Base-by-base conservation (phyloP, 179 eudicot genomes). In the Monotropa hypopitys region DNA sequence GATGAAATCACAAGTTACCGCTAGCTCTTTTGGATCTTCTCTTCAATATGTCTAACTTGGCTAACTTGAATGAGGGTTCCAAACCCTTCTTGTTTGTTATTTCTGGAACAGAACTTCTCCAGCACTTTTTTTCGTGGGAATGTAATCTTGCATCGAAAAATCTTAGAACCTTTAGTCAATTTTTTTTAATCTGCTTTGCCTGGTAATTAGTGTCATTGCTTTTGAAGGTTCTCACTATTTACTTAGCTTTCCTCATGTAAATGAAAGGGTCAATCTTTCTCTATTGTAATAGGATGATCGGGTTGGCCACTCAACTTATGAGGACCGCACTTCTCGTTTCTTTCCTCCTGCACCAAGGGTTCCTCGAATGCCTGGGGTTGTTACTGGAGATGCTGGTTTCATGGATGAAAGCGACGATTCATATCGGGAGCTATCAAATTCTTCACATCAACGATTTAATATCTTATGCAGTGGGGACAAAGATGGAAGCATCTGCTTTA, bases 311-410 rank as follows among this genome's bases (percentile, higher is more conserved):
- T 82, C 83, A 67, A 75, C 85, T 51, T 95, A 93, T 86, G 99
- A 95, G 84, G 99, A 95, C 75, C 95, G 98, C 47, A 90, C 99
- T 75, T 84, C 91, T 77, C 97, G 94, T 73, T 93, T 95, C 87
- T 93, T 95, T 76, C 98, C 98, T 74, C 90, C 97, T 79, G 92
- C 96, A 53, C 99, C 99, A 82, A 88, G 97, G 84, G 84, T 81
- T 72, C 99, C 99, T 69, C 85, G 90, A 81, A 83, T 87, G 79
- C 89, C 97, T 67, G 94, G 98, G 59, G 88, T 95, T 57, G 92
- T 90, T 46, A 84, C 96, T 38, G 98, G 96, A 54, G 99, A 95
- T 83, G 80, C 88, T 67, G 86, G 92, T n/a, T 87, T 90, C 72
- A 86, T 84, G 87, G 99, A 95, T 83, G 91, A 81, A 80, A 84